Evolutionary conservation across 1,139 yeast genomes (phyloP).

Genomic region (Saccharomyces pastorianus): DNA sequence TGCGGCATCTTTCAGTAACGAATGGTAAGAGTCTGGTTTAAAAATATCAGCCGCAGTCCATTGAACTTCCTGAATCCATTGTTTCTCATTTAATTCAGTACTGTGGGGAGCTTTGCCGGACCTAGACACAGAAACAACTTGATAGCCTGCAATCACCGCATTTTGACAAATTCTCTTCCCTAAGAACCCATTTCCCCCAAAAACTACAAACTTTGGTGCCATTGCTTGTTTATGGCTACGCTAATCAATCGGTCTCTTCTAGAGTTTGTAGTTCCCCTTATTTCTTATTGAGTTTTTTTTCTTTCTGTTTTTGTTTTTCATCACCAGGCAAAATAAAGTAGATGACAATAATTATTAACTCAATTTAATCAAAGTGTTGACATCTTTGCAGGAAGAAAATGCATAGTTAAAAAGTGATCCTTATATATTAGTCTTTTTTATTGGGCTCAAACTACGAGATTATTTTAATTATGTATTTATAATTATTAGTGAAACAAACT

Average conservation of each 20-base stretch:
- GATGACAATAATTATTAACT: too few relatives aligned
- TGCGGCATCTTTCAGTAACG: constrained; percentile 41
- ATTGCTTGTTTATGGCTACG: background rate
- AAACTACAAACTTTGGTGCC: constrained; percentile 37
- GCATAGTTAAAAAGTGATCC: background rate
- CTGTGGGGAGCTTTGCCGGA: constrained; percentile 48
- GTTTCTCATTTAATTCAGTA: constrained; percentile 28
- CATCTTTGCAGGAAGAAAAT: too few relatives aligned
- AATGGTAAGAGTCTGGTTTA: constrained; percentile 48
- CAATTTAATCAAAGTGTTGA: too few relatives aligned
- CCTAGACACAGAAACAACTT: constrained; percentile 54
- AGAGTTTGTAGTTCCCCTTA: constrained; percentile 1
- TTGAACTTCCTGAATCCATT: constrained; percentile 52
- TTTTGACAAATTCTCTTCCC: constrained; percentile 63
- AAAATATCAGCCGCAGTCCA: constrained; percentile 69
- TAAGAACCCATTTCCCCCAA: constrained; percentile 84
- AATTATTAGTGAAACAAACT: background rate
- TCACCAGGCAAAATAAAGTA: too few relatives aligned
- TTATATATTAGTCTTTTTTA: background rate
- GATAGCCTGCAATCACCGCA: constrained; percentile 55
- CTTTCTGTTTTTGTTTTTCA: constrained; percentile 1
- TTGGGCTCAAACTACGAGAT: background rate
- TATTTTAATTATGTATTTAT: background rate
- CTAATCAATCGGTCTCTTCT: too few relatives aligned
- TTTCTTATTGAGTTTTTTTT: constrained; percentile 7